Percentiles rank a stretch among this genome's conserved stretches.
Evolutionary conservation across 2,329 filamentous ascomycete genomes (phyloP).

Genomic region (Rhinocladiella mackenziei): DNA sequence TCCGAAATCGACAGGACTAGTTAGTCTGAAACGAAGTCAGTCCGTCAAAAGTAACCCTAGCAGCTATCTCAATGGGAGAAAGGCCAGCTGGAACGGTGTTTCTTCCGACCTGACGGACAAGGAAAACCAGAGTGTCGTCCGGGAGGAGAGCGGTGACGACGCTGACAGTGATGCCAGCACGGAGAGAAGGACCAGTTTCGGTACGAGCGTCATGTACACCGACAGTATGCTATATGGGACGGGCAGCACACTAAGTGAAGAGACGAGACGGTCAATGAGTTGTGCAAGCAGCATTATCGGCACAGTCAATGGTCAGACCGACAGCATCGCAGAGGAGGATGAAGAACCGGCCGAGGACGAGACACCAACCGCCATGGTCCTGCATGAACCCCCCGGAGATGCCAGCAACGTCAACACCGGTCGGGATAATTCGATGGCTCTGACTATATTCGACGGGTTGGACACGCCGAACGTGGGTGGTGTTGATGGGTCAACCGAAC

Average conservation of each 20-base stretch:
- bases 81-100: constrained; percentile 64
- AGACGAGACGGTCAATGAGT: constrained; percentile 33
- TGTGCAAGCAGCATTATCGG: constrained; percentile 40
- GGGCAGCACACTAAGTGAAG: constrained; percentile 40
- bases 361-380: constrained; percentile 15
- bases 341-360: constrained; percentile 29
- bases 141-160: constrained; percentile 38
- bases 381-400: constrained; percentile 14
- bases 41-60: constrained; percentile 64
- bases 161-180: constrained; percentile 50
- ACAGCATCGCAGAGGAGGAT: constrained; percentile 32
- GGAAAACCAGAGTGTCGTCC: constrained; percentile 63
- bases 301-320: constrained; percentile 32
- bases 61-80: constrained; percentile 51
- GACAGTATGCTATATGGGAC: constrained; percentile 42
- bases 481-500: constrained; percentile 17
- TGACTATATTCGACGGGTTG: constrained; percentile 16
- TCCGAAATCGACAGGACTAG: constrained; percentile 38
- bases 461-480: constrained; percentile 12
- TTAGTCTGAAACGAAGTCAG: constrained; percentile 70
- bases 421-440: constrained; percentile 13
- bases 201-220: constrained; percentile 33
- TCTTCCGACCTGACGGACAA: constrained; percentile 46
- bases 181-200: constrained; percentile 43
- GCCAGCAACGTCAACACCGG: constrained; percentile 8